Evolutionary conservation across 2,329 filamentous ascomycete species (phyloP).

Genomic region (Xylaria hypoxylon): DNA sequence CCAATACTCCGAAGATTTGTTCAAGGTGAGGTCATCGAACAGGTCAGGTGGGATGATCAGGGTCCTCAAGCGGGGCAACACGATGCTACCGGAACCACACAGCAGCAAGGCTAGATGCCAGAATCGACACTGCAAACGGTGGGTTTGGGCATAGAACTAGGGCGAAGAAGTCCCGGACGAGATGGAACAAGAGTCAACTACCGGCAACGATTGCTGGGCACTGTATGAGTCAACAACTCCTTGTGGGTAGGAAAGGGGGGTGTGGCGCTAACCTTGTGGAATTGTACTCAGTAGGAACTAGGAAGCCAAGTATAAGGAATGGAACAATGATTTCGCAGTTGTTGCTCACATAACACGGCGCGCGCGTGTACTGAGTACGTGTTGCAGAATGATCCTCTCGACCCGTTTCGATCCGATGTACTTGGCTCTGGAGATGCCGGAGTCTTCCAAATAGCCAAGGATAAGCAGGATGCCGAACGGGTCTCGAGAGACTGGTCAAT

Average conservation of each 20-base stretch:
- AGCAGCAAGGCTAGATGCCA: slow-evolving; percentile 32
- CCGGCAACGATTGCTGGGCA: slow-evolving; percentile 25
- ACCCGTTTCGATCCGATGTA: slow-evolving; percentile 27
- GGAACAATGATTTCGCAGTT: slow-evolving; percentile 11
- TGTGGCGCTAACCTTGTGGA: slow-evolving; percentile 30
- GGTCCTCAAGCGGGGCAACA: slow-evolving; percentile 40
- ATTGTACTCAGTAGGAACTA: slow-evolving; percentile 1
- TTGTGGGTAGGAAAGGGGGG: slow-evolving; percentile 20
- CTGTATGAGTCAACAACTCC: slow-evolving; percentile 37
- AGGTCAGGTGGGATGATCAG: slow-evolving; percentile 44
- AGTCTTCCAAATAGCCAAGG: slow-evolving; percentile 29
- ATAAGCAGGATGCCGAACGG: slow-evolving; percentile 28
- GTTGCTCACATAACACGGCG: slow-evolving; percentile 13
- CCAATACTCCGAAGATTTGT: slow-evolving; percentile 25
- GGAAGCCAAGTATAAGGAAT: neutral
- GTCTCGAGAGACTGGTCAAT: slow-evolving; percentile 21
- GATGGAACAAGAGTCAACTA: slow-evolving; percentile 27
- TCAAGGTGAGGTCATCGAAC: slow-evolving; percentile 42
- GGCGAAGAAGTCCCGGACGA: slow-evolving; percentile 19
- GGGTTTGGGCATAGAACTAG: slow-evolving; percentile 20
- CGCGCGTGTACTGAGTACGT: slow-evolving; percentile 17
- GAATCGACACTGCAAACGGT: slow-evolving; percentile 24
- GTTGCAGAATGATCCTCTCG: slow-evolving; percentile 13
- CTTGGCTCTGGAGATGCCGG: slow-evolving; percentile 11
- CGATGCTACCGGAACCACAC: slow-evolving; percentile 41